Evolutionary conservation across 345 rosid species (phyloP).

Genomic region (Linum trigynum): DNA sequence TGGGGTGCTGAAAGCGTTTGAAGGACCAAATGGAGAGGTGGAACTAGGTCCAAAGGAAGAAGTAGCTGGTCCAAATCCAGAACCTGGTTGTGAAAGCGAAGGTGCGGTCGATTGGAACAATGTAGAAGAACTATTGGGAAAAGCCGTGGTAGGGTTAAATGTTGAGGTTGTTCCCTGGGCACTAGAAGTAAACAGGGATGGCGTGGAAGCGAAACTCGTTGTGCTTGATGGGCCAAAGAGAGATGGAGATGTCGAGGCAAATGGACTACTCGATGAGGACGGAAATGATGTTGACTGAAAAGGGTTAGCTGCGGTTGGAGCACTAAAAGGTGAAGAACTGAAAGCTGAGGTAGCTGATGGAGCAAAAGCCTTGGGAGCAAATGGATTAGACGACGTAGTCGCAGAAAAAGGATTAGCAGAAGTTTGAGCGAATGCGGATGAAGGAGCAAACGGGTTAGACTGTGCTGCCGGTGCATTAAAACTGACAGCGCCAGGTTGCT

Average conservation of each 20-base stretch:
- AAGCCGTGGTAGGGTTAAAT: constrained; percentile 30
- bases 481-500: constrained; percentile 46
- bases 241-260: constrained; percentile 36
- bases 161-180: constrained; percentile 34
- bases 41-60: constrained; percentile 30
- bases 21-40: constrained; percentile 41
- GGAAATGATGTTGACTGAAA: constrained; percentile 52
- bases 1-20: constrained; percentile 43
- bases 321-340: constrained; percentile 1
- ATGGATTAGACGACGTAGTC: constrained; percentile 36
- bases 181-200: constrained; percentile 43
- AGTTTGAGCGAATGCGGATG: constrained; percentile 40
- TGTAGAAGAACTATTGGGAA: constrained; percentile 42
- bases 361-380: constrained; percentile 41
- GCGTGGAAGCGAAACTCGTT: constrained; percentile 46
- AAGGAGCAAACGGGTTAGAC: constrained; percentile 40
- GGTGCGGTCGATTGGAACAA: constrained; percentile 41
- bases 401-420: constrained; percentile 46
- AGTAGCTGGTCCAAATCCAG: constrained; percentile 48
- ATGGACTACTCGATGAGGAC: constrained; percentile 36
- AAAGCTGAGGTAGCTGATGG: constrained; percentile 14
- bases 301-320: constrained; percentile 33
- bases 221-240: constrained; percentile 41
- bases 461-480: constrained; percentile 42
- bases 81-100: constrained; percentile 45